Evolutionary conservation across 208 protist genomes (phyloP), one percentile per base, ranked within the genome.

Genomic region (Phytomonas sp.): DNA sequence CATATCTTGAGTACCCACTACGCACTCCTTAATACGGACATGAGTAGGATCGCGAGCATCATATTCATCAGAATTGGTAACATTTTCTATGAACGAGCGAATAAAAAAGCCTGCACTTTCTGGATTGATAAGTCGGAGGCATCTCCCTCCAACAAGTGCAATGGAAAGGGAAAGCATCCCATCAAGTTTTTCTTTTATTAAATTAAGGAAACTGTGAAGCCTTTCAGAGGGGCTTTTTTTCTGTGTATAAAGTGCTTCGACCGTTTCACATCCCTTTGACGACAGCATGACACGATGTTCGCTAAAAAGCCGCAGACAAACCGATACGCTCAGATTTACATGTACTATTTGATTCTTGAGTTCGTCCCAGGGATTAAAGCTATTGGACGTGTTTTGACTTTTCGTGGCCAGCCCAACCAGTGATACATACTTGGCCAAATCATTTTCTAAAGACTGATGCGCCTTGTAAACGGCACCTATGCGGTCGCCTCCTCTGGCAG

Each of bases 301-400:
- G 31, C 68, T 85, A 74, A 94, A 94, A 29, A 94, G 73, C n/a
- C 87, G 81, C 61, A 94, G 69, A 61, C 88, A 91, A 30, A 82
- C 61, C 16, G 71, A 72, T 29, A 76, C 68, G 3, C 77, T 67
- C 14, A 63, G 63, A 60, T 73, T 70, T 37, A 86, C 67, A 45
- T 68, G 76, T 26, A 62, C 67, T 10, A 78, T 63, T 19, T 74
- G 66, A 14, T 66, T 31, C 29, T 66, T 34, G 0, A 93, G 56
- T n/a, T 74, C 73, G n/a, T 56, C 29, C 76, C 77, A 85, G 34
- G 81, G 74, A 59, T 86, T 79, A 60, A 84, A 82, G 23, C 68
- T 74, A 8, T 66, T 68, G 10, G 34, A 36, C n/a, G 30, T 36
- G 37, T 69, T 60, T n/a, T 71, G 59, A 63, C 19, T 61, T 0